A percentile compares a stretch with the other conserved stretches of the same genome.
These are phyloP conservation scores for Fusarium brachygibbosum DNA, from an alignment of 2,329 filamentous ascomycete species.

Conservation along the genomic window DNA sequence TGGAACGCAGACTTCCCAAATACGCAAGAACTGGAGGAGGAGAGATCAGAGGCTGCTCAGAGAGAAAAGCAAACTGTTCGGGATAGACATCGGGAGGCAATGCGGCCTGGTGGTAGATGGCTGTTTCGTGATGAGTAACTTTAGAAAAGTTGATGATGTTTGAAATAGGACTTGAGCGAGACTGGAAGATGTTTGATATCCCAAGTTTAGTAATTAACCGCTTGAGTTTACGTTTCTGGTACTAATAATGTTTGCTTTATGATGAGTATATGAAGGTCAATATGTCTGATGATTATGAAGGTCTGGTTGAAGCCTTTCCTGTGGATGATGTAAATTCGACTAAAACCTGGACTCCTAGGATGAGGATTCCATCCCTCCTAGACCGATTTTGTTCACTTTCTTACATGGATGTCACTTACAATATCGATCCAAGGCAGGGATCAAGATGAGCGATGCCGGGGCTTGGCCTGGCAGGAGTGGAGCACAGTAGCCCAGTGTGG, in stretches of 20 bases:
- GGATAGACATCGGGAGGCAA: constrained; percentile 84
- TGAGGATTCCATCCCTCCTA: neutral
- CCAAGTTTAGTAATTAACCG: neutral
- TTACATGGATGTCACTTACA: neutral
- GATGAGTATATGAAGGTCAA: too few species aligned
- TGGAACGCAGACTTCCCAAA: constrained; percentile 92
- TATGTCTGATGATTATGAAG: too few species aligned
- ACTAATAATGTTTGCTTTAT: too few species aligned
- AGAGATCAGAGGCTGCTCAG: constrained; percentile 74
- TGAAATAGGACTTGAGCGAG: constrained; percentile 3
- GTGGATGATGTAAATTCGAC: neutral
- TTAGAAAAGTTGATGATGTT: neutral
- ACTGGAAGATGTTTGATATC: neutral
- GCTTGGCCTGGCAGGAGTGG: constrained; percentile 28
- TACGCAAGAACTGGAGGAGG: constrained; percentile 81
- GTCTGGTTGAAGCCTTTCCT: too few species aligned
- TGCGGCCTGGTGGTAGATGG: constrained; percentile 81
- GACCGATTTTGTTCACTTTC: neutral
- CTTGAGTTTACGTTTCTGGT: neutral
- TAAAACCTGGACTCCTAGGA: neutral
- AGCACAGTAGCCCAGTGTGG: constrained; percentile 19
- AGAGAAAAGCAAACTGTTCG: constrained; percentile 75
- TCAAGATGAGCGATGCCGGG: constrained; percentile 34
- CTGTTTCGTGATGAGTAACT: constrained; percentile 82
- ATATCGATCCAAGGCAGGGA: constrained; percentile 15